These are phyloP conservation scores for Lactarius akahatsu DNA, from an alignment of 768 basidiomycete species.

Conservation along the genomic window DNA sequence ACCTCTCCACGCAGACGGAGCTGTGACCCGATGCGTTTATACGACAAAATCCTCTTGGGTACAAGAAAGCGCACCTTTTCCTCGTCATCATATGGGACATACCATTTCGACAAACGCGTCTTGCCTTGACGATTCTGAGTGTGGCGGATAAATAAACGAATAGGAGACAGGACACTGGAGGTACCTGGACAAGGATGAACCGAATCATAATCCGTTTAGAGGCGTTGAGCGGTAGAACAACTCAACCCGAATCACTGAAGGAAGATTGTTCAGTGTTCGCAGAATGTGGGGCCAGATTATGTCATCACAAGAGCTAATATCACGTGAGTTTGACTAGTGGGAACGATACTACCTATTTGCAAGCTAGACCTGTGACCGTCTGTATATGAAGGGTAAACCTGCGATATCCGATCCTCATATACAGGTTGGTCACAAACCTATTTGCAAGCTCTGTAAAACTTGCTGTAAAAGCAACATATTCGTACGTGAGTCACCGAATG, in stretches of 20 bases:
- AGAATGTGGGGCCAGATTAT: neutral
- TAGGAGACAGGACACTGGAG: slow-evolving; percentile 18
- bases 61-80: slow-evolving; percentile 69
- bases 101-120: slow-evolving; percentile 97
- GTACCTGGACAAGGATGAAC: slow-evolving; percentile 94
- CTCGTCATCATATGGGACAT: slow-evolving; percentile 97
- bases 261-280: too few species aligned
- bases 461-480: too few species aligned
- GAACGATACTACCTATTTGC: too few species aligned
- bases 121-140: slow-evolving; percentile 95
- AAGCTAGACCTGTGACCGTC: too few species aligned
- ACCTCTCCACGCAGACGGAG: slow-evolving; percentile 95
- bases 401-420: too few species aligned
- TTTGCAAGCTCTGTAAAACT: too few species aligned
- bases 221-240: neutral
- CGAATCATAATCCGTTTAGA: slow-evolving; percentile 67
- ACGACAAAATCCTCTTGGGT: neutral
- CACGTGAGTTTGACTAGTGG: neutral
- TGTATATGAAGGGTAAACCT: too few species aligned
- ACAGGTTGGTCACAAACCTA: too few species aligned
- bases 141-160: neutral
- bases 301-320: neutral
- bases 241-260: too few species aligned
- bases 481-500: too few species aligned
- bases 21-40: slow-evolving; percentile 40